Evolutionary conservation across 257 asterid species (phyloP).

Genomic region (Solanum stenotomum): DNA sequence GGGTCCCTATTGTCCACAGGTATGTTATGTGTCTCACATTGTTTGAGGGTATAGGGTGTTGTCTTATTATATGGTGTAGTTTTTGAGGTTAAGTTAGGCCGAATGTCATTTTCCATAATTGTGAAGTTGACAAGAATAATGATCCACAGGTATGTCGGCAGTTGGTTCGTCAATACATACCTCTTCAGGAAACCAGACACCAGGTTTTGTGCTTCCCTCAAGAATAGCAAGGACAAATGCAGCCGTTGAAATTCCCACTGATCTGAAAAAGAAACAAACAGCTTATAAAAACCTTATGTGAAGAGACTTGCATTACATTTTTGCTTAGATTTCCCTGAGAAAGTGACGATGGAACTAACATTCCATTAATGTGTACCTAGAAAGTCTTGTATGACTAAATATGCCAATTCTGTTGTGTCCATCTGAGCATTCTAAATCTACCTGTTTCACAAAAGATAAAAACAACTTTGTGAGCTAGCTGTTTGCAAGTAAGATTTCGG

Average conservation of each 20-base stretch:
- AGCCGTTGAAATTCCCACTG: slow-evolving; percentile 79
- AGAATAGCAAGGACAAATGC: slow-evolving; percentile 80
- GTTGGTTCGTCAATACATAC: slow-evolving; percentile 13
- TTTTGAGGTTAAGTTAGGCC: background rate
- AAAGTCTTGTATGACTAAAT: slow-evolving; percentile 78
- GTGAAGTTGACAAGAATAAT: background rate
- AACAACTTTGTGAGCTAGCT: background rate
- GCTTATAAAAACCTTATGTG: background rate
- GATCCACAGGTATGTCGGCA: background rate
- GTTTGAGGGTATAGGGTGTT: background rate
- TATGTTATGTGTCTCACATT: background rate
- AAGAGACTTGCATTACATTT: background rate
- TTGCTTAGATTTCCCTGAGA: background rate
- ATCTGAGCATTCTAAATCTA: slow-evolving; percentile 75
- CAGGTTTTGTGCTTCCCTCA: slow-evolving; percentile 88
- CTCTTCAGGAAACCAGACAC: slow-evolving; percentile 99
- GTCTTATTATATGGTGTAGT: background rate
- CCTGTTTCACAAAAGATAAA: slow-evolving; percentile 32
- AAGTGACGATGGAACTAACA: background rate
- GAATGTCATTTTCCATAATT: background rate
- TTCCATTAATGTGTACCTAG: slow-evolving; percentile 21
- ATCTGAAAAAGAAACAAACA: slow-evolving; percentile 28
- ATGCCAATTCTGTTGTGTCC: slow-evolving; percentile 68
- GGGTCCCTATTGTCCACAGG: background rate
- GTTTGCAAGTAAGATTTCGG: background rate